Percentiles rank a stretch among this genome's conserved stretches.
phyloP scores from a whole-genome alignment of 2,329 filamentous ascomycete species.

The Pyrenophora teres region DNA sequence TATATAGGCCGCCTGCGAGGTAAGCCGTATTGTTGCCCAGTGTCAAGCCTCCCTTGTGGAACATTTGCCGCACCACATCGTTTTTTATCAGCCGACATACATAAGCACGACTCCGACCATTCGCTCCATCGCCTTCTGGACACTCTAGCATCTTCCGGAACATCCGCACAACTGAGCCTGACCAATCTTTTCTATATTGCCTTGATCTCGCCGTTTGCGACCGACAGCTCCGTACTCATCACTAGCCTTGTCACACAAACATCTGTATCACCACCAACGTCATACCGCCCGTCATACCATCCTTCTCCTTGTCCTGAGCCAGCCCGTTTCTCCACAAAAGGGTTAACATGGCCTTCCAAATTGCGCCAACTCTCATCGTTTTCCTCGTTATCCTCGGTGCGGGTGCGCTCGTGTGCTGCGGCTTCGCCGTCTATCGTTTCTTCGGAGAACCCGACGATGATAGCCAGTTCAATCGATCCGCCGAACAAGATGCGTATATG shows the following conservation, averaged over 20 bases:
- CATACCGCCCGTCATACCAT: conserved; percentile 6
- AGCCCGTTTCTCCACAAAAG: conserved; percentile 25
- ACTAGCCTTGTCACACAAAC: not conserved
- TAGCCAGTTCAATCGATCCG: conserved; percentile 12
- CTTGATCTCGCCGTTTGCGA: not conserved
- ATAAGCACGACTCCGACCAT: conserved; percentile 10
- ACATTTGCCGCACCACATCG: conserved; percentile 8
- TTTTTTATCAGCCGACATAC: conserved; percentile 6
- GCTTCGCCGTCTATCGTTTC: conserved; percentile 31
- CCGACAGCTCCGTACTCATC: not conserved
- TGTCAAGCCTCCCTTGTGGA: not conserved
- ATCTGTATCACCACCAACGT: not conserved
- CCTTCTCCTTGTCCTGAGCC: not conserved
- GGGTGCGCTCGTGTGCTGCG: conserved; percentile 24
- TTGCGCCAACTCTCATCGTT: conserved; percentile 35
- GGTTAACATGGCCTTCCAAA: conserved; percentile 35
- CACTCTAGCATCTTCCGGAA: conserved; percentile 10
- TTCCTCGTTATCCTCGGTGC: conserved; percentile 38
- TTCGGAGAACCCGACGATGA: conserved; percentile 14
- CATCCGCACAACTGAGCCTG: conserved; percentile 6
- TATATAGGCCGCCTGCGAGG: conserved; percentile 2
- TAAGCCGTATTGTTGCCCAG: not conserved
- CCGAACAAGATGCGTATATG: conserved; percentile 44
- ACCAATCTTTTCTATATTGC: not conserved
- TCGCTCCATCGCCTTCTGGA: conserved; percentile 4